Base-by-base conservation (phyloP, 345 rosid genomes). In the Sapria himalayana region DNA sequence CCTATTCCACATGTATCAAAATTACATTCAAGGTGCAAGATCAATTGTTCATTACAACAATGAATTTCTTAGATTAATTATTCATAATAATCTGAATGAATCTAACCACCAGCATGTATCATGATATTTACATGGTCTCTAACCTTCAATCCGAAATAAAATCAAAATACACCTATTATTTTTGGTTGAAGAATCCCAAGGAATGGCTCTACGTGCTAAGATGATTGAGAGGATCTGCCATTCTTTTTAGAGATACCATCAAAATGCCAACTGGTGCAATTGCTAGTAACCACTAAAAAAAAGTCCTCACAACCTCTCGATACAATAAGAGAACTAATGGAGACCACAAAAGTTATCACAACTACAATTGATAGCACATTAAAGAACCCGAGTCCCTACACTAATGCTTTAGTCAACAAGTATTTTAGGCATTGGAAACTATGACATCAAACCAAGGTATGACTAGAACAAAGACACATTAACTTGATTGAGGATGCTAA, bases 61-160 rank as follows among this genome's bases (percentile, higher is more conserved):
- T 2, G 16, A 37, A 3, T 48, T 48, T 22, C 21, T 0, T 0
- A 5, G 11, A 22, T 14, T 41, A 3, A 12, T 10, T 1, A 11
- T 12, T 0, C 0, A 3, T 4, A 41, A 41, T 5, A 33, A 41
- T 11, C 0, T 33, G 0, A 12, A 0, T 0, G 11, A 50, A 10
- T 19, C 7, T 0, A 4, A 16, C 3, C 40, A n/a, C 9, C 41
- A 50, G 20, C 19, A 33, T 2, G 12, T 34, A 0, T 16, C 35
- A 1, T 22, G 35, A 3, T 50, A 15, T 4, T 22, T 32, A 4
- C 17, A 13, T 11, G 25, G 25, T 1, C 25, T 50, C n/a, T 9
- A 4, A 15, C 4, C 15, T 0, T 2, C 9, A 1, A 41, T 50
- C 24, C 41, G 3, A 4, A 41, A 41, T 0, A 0, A 13, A 7